Percentiles rank a stretch among this genome's conserved stretches.
Conservation (phyloP, 495 filamentous ascomycete genomes). For the Sporormia fimetaria region DNA sequence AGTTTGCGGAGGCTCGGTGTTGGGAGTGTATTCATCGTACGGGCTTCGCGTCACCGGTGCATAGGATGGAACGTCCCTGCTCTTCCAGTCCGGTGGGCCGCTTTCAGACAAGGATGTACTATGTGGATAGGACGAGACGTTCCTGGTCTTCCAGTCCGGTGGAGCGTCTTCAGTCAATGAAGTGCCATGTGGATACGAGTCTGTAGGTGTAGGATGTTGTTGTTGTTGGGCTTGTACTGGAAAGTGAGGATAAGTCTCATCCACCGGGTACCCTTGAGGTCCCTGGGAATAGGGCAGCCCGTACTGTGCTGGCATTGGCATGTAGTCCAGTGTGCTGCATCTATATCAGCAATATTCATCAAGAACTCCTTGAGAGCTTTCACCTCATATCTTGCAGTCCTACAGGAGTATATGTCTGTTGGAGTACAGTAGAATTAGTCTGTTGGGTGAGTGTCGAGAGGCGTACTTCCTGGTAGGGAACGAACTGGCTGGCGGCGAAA, state of each 20-base stretch:
- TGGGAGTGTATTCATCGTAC: too few relatives aligned
- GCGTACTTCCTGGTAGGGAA: conserved; percentile 11
- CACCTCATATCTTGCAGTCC: conserved; percentile 28
- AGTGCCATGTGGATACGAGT: conserved; percentile 13
- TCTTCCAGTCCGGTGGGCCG: not conserved
- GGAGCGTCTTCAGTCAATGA: conserved; percentile 10
- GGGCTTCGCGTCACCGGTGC: conserved; percentile 18
- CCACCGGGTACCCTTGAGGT: too few relatives aligned
- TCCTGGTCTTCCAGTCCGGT: conserved; percentile 10
- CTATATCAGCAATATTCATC: not conserved
- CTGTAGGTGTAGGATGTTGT: conserved; percentile 9
- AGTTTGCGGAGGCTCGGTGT: too few relatives aligned
- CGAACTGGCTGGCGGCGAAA: conserved; percentile 7
- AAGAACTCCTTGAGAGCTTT: not conserved
- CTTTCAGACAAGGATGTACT: conserved; percentile 15
- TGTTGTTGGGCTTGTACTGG: conserved; percentile 4
- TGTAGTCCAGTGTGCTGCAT: conserved; percentile 21
- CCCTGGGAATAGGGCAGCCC: conserved; percentile 20
- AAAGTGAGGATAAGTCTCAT: conserved; percentile 3
- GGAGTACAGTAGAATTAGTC: conserved; percentile 12
- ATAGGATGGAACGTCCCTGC: not conserved
- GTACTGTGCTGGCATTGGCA: conserved; percentile 24
- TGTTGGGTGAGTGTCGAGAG: conserved; percentile 15
- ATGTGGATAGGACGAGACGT: too few relatives aligned
- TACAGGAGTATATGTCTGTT: conserved; percentile 13